Evolutionary conservation across 306 rosid species (phyloP), one percentile per base, ranked within the genome.

Genomic region (Cucumis melo): DNA sequence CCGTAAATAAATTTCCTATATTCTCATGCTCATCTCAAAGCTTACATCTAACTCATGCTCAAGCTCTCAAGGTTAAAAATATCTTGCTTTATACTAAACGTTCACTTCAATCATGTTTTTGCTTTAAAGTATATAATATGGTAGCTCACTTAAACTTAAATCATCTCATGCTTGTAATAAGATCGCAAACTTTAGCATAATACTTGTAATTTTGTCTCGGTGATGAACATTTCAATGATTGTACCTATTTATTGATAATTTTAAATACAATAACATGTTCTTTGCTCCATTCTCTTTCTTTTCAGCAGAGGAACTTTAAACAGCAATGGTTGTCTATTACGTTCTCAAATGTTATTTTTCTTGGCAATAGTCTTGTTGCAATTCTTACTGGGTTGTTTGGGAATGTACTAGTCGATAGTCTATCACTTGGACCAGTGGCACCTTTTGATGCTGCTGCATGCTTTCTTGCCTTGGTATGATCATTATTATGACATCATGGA

Each of bases 361-460:
- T 90, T 82, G 98, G 99, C 78, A 95, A 95, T 55, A 98, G 99
- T 73, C 90, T 92, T 48, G 75, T 89, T 75, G 99, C 98, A 80
- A 95, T 95, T 78, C 62, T 92, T 53, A 29, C 98, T 82, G 99
- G 98, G 24, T 83, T 95, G 80, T 85, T 95, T 84, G 98, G 98
- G 75, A 95, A 95, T 83, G 85, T 95, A 70, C 91, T 95, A 75
- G 99, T 92, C 50, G 90, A 90, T 85, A 79, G 91, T 20, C 77
- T 95, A 82, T 81, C 85, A 82, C 92, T 90, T 71, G 98, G 99
- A 81, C 98, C 98, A 11, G 98, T 95, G 77, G 91, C 99, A 39
- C 99, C 99, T 81, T 92, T 95, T 82, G 99, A 95, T 79, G 99
- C 97, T 72, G 99, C 99, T 83, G 86, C 97, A 11, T 92, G 98